phyloP scores from a whole-genome alignment of 441 rosid genomes.

The Flueggea neowawraea region DNA sequence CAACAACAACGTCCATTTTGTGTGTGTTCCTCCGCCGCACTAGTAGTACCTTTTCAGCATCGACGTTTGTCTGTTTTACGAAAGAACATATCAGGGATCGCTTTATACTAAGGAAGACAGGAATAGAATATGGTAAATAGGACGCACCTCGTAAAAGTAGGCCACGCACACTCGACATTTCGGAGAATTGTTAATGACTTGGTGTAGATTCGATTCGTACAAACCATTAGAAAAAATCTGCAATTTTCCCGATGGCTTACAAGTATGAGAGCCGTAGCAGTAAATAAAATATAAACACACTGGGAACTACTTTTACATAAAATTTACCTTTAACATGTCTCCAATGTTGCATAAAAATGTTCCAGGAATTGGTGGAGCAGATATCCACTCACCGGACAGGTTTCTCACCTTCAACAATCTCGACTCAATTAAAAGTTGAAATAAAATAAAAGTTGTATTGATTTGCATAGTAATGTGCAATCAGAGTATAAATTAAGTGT shows the following conservation, averaged over 20 bases:
- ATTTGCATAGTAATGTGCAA: no score
- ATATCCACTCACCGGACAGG: constrained; percentile 74
- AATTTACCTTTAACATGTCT: constrained; percentile 81
- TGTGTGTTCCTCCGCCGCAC: no score
- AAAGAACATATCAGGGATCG: constrained; percentile 5
- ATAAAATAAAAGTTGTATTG: no score
- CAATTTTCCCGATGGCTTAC: constrained; percentile 9
- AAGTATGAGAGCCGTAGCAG: constrained; percentile 6
- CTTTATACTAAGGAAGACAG: background rate
- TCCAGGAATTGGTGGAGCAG: constrained; percentile 81
- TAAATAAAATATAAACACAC: background rate
- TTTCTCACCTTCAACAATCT: constrained; percentile 62
- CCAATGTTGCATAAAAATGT: constrained; percentile 92
- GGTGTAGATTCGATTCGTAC: constrained; percentile 78
- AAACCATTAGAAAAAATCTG: constrained; percentile 79
- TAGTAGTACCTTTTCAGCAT: no score
- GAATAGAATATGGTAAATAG: background rate
- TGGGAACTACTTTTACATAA: no score
- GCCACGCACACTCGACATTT: constrained; percentile 66
- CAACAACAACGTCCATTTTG: no score
- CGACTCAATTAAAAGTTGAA: constrained; percentile 1
- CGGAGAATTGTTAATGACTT: constrained; percentile 57
- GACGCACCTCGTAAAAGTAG: constrained; percentile 71
- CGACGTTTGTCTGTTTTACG: constrained; percentile 53
- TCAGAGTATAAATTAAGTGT: no score